A percentile compares a stretch with the other conserved stretches of the same genome.
Conservation (phyloP, 305 asterid species). For the Fraxinus baroniana region DNA sequence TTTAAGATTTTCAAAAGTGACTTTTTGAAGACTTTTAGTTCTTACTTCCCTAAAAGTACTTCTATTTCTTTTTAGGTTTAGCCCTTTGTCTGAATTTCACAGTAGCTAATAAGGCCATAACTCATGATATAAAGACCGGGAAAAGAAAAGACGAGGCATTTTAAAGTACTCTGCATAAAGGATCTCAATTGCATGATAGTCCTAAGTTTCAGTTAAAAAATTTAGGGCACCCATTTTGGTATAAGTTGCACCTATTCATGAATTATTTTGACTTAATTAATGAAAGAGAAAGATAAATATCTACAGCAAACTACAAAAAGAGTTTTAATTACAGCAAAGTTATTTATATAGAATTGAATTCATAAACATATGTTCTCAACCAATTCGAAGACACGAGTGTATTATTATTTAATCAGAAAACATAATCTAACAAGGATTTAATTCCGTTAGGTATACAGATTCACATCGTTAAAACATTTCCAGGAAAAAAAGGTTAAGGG, state of each 20-base stretch:
- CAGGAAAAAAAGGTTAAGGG: neutral
- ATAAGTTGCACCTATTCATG: neutral
- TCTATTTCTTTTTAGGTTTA: neutral
- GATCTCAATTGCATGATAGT: neutral
- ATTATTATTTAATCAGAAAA: neutral
- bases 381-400: neutral
- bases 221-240: neutral
- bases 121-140: neutral
- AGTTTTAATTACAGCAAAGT: neutral
- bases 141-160: neutral
- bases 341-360: neutral
- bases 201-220: neutral
- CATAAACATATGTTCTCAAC: neutral
- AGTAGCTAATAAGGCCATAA: neutral
- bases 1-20: neutral
- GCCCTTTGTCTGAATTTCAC: neutral
- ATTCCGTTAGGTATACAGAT: neutral
- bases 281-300: neutral
- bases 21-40: neutral
- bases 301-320: neutral
- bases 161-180: neutral
- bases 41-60: neutral
- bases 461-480: neutral
- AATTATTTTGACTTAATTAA: neutral
- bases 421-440: neutral